These are phyloP conservation scores for Corinectria fuckeliana DNA, from an alignment of 2,329 filamentous ascomycete species.

Conservation along the genomic window DNA sequence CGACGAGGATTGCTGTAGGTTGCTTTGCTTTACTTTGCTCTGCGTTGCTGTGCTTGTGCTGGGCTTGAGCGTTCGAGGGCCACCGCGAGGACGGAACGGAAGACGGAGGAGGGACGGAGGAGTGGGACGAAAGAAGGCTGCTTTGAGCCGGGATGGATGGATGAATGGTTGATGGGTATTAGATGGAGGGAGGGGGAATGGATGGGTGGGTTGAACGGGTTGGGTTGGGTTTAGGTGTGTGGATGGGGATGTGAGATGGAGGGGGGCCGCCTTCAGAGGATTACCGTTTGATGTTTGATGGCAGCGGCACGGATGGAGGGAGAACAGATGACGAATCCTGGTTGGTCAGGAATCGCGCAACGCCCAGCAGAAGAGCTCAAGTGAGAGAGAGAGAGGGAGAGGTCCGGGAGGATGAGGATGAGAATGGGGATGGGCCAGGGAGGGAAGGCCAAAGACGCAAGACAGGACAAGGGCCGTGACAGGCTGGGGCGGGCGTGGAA, in stretches of 20 bases:
- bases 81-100: conserved; percentile 4
- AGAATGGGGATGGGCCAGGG: conserved; percentile 8
- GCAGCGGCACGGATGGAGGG: conserved; percentile 39
- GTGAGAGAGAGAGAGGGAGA: not conserved
- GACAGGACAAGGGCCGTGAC: conserved; percentile 11
- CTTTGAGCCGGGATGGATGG: not conserved
- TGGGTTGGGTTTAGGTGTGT: not conserved
- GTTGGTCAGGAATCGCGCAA: conserved; percentile 37
- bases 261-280: conserved; percentile 21
- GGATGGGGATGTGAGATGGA: conserved; percentile 23
- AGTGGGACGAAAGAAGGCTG: conserved; percentile 17
- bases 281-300: conserved; percentile 38
- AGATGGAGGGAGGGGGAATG: not conserved
- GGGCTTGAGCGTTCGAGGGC: not conserved
- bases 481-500: conserved; percentile 1
- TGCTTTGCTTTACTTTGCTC: too few relatives aligned
- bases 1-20: conserved; percentile 12
- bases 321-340: conserved; percentile 44
- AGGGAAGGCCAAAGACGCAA: conserved; percentile 10
- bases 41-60: not conserved
- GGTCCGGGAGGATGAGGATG: conserved; percentile 4
- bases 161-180: not conserved
- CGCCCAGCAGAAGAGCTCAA: not conserved
- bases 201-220: not conserved
- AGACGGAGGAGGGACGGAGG: conserved; percentile 12